Evolutionary conservation across 1,284 basidiomycete genomes (phyloP), one percentile per base, ranked within the genome.

Genomic region (Ustanciosporium gigantosporum): DNA sequence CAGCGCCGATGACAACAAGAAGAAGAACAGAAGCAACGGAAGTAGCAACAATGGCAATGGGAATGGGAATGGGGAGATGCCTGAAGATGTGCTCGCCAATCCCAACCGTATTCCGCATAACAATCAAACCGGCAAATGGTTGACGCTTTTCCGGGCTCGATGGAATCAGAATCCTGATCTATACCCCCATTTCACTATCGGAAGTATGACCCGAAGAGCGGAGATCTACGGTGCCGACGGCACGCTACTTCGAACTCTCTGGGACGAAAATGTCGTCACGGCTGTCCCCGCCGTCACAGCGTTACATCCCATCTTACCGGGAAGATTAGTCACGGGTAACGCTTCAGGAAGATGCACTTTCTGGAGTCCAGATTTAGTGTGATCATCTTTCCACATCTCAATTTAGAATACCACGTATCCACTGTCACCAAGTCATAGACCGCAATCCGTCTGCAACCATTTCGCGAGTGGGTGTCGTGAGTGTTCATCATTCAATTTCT

Each of bases 101-200:
- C 66, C 67, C 0, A 40, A 25, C 5, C 46, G 38, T 11, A 51
- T 77, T 17, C 61, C 66, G 6, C 74, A 77, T 49, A 77, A 77
- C 59, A 77, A 77, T 35, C 71, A 76, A 23, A 77, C 75, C 2
- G 75, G 75, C 16, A 70, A 69, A 36, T 77, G 75, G 75, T 59
- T 77, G 17, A 77, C 74, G n/a, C 55, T 75, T 24, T 76, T 77
- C 58, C 56, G 75, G 3, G 70, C 68, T 2, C 44, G 39, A 17
- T 76, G 74, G 70, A 56, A 72, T 38, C 42, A 31, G n/a, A 74
- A 75, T 29, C 41, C 73, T 1, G 21, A 43, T 8, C 34, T 70
- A 3, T 58, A 68, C 31, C 68, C 73, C 2, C 74, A 76, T 27
- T 75, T 76, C 34, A 51, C 52, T 29, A 68, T 77, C 24, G 75